These are phyloP conservation scores for Smallanthus sonchifolius DNA, from an alignment of 129 eudicot species.

Conservation along the genomic window DNA sequence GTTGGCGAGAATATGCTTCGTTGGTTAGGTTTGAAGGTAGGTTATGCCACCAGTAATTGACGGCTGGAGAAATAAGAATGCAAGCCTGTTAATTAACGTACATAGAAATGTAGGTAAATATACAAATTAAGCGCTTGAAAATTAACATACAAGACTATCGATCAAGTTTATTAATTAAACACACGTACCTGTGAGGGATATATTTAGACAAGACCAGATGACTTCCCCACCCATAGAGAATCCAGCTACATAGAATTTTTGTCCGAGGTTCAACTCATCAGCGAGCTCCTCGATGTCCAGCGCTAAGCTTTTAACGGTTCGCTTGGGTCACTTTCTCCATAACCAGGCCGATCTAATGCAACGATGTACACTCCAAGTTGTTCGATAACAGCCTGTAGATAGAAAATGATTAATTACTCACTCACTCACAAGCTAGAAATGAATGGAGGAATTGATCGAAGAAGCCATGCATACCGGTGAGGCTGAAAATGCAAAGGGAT, in stretches of 20 bases:
- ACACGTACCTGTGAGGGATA: slow-evolving; percentile 51
- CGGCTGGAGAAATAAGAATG: slow-evolving; percentile 52
- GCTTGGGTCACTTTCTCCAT: slow-evolving; percentile 72
- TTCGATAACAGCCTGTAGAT: slow-evolving; percentile 43
- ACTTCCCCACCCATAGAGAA: slow-evolving; percentile 59
- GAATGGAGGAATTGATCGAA: neutral
- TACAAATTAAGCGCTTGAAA: too few species aligned
- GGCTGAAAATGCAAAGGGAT: slow-evolving; percentile 34
- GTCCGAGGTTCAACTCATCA: slow-evolving; percentile 61
- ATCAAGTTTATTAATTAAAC: too few species aligned
- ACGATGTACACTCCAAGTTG: slow-evolving; percentile 48
- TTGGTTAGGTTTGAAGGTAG: slow-evolving; percentile 43
- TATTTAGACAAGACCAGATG: slow-evolving; percentile 61
- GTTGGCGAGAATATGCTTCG: slow-evolving; percentile 39
- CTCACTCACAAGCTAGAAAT: neutral
- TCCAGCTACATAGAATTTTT: slow-evolving; percentile 55
- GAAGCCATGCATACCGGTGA: slow-evolving; percentile 36
- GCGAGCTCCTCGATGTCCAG: slow-evolving; percentile 65
- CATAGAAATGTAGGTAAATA: too few species aligned
- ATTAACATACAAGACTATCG: too few species aligned
- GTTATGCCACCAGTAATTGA: slow-evolving; percentile 67
- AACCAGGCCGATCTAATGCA: slow-evolving; percentile 64
- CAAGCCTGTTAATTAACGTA: too few species aligned
- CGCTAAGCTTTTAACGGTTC: slow-evolving; percentile 43
- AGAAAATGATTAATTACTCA: neutral